These are phyloP conservation scores for Aspergillus clavatus DNA, from an alignment of 2,329 filamentous ascomycete species.

Conservation along the genomic window DNA sequence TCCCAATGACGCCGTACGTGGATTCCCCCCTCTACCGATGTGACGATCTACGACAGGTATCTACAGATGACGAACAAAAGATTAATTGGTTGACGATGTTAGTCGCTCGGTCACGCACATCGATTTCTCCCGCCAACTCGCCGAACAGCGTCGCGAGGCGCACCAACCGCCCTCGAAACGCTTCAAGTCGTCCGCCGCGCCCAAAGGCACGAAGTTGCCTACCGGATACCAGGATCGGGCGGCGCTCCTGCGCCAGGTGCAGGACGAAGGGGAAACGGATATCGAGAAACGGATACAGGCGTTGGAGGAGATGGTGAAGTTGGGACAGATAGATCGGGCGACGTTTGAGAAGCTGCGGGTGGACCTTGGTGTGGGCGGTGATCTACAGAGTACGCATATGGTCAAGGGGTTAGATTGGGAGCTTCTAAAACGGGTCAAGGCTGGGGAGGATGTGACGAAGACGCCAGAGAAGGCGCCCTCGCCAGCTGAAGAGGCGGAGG, in stretches of 20 bases:
- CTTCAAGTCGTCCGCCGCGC: constrained; percentile 67
- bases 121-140: constrained; percentile 80
- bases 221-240: constrained; percentile 81
- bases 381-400: constrained; percentile 74
- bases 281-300: constrained; percentile 65
- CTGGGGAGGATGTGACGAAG: constrained; percentile 52
- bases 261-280: constrained; percentile 46
- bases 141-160: constrained; percentile 60
- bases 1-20: constrained; percentile 88
- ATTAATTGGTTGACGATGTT: neutral
- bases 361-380: constrained; percentile 73
- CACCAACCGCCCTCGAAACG: constrained; percentile 61
- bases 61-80: no score
- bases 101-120: constrained; percentile 63
- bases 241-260: constrained; percentile 56
- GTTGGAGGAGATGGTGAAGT: constrained; percentile 74
- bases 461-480: constrained; percentile 22
- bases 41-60: neutral
- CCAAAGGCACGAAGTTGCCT: constrained; percentile 76
- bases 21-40: neutral
- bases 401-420: constrained; percentile 90
- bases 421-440: constrained; percentile 48
- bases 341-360: constrained; percentile 71
- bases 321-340: constrained; percentile 74
- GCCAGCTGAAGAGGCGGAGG: constrained; percentile 23